phyloP scores from a whole-genome alignment of 805 yeast species.

The Starmerella cellae region DNA sequence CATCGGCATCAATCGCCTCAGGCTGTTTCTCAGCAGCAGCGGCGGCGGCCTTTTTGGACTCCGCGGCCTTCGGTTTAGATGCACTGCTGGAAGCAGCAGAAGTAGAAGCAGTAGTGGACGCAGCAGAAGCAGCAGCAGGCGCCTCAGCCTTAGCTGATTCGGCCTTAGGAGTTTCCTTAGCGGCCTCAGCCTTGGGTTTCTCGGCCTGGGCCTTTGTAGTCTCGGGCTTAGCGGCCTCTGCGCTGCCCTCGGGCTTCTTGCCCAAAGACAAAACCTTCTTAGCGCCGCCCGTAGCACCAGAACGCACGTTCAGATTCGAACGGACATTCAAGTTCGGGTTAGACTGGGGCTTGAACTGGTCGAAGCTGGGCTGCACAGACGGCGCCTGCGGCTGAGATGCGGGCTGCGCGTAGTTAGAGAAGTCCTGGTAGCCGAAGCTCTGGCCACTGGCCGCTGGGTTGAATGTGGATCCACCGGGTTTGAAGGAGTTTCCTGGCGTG shows the following conservation, averaged over 20 bases:
- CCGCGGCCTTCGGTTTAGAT: not conserved
- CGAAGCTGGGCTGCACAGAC: conserved; percentile 17
- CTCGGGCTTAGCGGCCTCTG: not conserved
- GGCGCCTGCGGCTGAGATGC: conserved; percentile 3
- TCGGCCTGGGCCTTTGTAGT: conserved; percentile 4
- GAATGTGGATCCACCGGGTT: not conserved
- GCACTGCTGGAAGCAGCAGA: not conserved
- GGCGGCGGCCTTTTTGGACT: conserved; percentile 3
- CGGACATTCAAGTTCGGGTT: conserved; percentile 20
- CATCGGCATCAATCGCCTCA: conserved; percentile 19
- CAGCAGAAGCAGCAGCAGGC: not conserved
- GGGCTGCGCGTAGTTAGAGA: conserved; percentile 21
- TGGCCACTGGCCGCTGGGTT: conserved; percentile 1
- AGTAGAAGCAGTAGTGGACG: not conserved
- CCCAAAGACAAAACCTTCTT: conserved; percentile 21
- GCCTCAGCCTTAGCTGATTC: not conserved
- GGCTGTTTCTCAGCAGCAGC: not conserved
- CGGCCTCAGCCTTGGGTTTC: not conserved
- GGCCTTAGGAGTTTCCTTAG: not conserved
- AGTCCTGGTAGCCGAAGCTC: conserved; percentile 21
- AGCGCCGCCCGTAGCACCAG: not conserved
- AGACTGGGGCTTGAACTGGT: conserved; percentile 21
- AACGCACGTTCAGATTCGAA: not conserved
- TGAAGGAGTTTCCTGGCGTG: conserved; percentile 6
- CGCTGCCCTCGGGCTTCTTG: conserved; percentile 11